Base-by-base conservation (phyloP, 139 green algal species). In the Chlamydomonas urium region DNA sequence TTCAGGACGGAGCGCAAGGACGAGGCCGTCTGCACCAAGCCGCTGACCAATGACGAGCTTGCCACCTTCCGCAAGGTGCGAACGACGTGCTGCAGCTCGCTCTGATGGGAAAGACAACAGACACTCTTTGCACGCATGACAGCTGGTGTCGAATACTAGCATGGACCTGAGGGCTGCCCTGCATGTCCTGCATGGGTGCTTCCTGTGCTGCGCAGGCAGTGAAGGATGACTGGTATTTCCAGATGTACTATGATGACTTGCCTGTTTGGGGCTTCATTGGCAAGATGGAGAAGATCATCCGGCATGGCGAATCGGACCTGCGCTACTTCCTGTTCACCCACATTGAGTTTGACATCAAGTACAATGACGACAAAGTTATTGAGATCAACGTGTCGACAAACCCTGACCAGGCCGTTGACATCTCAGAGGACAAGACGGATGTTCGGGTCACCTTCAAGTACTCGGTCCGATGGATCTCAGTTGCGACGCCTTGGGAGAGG, bases 201-300 rank as follows among this genome's bases (percentile, higher is more conserved):
- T n/a, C n/a, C n/a, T n/a, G n/a, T n/a, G n/a, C n/a, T n/a, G n/a
- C n/a, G 62, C 81, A 89, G 84, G 81, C 81, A n/a, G 78, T 87
- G n/a, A 31, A 61, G 26, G 79, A 88, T 24, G 85, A 89, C 59
- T 90, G 83, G 82, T 88, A 90, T 57, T 88, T 85, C 63, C 90
- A 96, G 78, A 92, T 97, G 86, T 92, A 92, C 71, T 93, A 90
- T 56, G 91, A 97, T 71, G 90, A 97, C 69, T 83, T 99, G 65
- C 95, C 95, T 2, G 91, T 98, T 32, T 98, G 93, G 93, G 94
- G 91, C 24, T 96, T 96, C 80, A 89, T 97, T 31, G 92, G 79
- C 50, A 81, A 86, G 72, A 82, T 88, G 65, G 84, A 91, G 65
- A 87, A 87, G 75, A 78, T 85, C 33, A 80, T 86, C 28, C 72